Conservation (phyloP, 2,329 filamentous ascomycete genomes). For the Fusarium liriodendri region DNA sequence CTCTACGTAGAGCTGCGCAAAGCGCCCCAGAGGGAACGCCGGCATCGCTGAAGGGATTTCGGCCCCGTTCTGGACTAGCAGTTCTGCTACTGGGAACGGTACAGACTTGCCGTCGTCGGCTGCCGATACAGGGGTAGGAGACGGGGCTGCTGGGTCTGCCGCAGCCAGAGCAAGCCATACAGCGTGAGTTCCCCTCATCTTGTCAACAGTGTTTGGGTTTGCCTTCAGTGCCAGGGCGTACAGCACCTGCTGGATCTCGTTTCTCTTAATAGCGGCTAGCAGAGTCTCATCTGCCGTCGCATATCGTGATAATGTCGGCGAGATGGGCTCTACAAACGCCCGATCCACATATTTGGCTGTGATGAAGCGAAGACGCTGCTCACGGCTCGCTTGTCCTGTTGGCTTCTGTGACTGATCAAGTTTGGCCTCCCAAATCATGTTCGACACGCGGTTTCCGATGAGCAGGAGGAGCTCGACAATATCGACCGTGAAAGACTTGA, state of each 20-base stretch:
- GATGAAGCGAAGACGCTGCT: constrained; percentile 94
- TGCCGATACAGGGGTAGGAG: constrained; percentile 57
- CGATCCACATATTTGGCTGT: constrained; percentile 93
- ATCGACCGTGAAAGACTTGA: constrained; percentile 95
- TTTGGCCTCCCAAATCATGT: constrained; percentile 94
- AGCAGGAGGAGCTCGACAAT: constrained; percentile 93
- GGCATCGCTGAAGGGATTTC: constrained; percentile 82
- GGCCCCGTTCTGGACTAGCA: constrained; percentile 93
- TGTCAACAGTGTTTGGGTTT: constrained; percentile 88
- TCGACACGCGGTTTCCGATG: constrained; percentile 93
- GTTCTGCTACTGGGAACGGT: constrained; percentile 89
- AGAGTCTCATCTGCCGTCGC: constrained; percentile 86
- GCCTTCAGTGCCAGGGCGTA: constrained; percentile 89
- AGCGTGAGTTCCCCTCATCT: constrained; percentile 86
- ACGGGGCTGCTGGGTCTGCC: constrained; percentile 87
- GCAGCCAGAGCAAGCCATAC: constrained; percentile 93
- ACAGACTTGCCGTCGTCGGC: constrained; percentile 63
- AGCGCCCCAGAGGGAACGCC: constrained; percentile 84
- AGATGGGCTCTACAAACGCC: constrained; percentile 82
- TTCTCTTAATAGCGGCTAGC: constrained; percentile 92
- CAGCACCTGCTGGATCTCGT: constrained; percentile 92
- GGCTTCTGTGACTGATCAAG: constrained; percentile 82
- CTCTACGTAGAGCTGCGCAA: constrained; percentile 86
- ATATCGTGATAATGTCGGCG: constrained; percentile 79
- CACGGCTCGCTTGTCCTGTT: constrained; percentile 79